Base-by-base conservation (phyloP, 2,329 filamentous ascomycete genomes). In the Talaromyces islandicus region DNA sequence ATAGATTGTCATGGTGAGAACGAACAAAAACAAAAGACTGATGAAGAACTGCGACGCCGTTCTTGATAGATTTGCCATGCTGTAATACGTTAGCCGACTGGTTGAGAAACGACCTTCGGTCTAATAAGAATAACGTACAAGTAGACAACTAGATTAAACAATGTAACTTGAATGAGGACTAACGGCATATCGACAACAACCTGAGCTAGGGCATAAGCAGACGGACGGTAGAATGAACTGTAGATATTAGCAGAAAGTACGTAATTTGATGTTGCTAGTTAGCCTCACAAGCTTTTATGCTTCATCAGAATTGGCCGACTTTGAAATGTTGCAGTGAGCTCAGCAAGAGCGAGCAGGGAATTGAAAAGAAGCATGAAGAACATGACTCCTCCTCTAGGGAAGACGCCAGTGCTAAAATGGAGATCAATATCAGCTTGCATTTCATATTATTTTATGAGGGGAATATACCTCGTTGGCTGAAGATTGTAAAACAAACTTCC, bases 221-320 rank as follows among this genome's bases (percentile, higher is more conserved):
- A 77, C 1, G 85, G 85, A 4, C 82, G 83, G 64, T 89, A 88
- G 70, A 89, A 89, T 0, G 85, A 85, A 64, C 76, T 78, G 46
- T 1, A 9, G 35, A 21, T 0, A 2, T 14, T 1, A 7, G 56
- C 69, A 43, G 70, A 65, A 30, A 2, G 6, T 3, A 10, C 6
- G 29, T 14, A 12, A 30, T 46, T 25, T 17, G n/a, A 21, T 41
- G 17, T 27, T 32, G 3, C 2, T 11, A 4, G 17, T 2, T 5
- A 14, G 17, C 60, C 76, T 64, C 61, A 77, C 76, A 88, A 89
- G 25, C 81, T 85, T 68, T 88, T 88, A 71, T 90, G 87, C 70
- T 89, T 89, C 57, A 88, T 74, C 43, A 90, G 72, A 59, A 90
- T 88, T 0, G 86, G 86, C 51, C 86, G 82, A 24, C 81, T 82